Percentiles rank a stretch among this genome's conserved stretches.
phyloP scores from a whole-genome alignment of 306 rosid genomes.

The Corylus heterophylla region DNA sequence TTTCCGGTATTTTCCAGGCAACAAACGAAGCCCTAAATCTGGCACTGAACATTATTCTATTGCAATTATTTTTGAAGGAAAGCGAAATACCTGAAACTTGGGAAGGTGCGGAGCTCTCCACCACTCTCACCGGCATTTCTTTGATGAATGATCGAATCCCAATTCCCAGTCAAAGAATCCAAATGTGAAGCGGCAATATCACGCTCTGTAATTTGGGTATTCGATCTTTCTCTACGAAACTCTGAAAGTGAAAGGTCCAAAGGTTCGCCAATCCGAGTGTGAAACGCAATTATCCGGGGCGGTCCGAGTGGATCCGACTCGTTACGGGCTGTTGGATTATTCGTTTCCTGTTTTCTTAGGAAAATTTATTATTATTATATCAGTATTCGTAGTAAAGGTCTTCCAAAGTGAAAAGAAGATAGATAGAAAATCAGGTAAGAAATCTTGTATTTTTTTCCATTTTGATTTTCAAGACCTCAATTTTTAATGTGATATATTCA shows the following conservation, averaged over 20 bases:
- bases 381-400: too few species aligned
- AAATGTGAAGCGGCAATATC: background rate
- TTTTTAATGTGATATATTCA: too few species aligned
- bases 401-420: too few species aligned
- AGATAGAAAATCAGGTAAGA: too few species aligned
- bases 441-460: too few species aligned
- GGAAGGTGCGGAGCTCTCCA: conserved; percentile 70
- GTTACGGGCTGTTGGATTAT: background rate
- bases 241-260: background rate
- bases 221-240: background rate
- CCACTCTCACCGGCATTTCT: conserved; percentile 81
- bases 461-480: too few species aligned
- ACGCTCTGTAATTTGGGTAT: background rate
- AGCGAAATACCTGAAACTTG: conserved; percentile 58
- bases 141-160: background rate
- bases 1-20: background rate
- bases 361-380: too few species aligned
- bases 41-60: background rate
- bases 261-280: background rate
- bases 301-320: background rate
- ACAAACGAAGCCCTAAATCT: background rate
- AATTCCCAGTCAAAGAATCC: background rate
- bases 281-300: background rate
- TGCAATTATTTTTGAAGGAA: conserved; percentile 1
- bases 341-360: too few species aligned